Percentiles rank a stretch among this genome's conserved stretches.
phyloP scores from a whole-genome alignment of 1,139 yeast genomes.

The Arxiozyma heterogenica region DNA sequence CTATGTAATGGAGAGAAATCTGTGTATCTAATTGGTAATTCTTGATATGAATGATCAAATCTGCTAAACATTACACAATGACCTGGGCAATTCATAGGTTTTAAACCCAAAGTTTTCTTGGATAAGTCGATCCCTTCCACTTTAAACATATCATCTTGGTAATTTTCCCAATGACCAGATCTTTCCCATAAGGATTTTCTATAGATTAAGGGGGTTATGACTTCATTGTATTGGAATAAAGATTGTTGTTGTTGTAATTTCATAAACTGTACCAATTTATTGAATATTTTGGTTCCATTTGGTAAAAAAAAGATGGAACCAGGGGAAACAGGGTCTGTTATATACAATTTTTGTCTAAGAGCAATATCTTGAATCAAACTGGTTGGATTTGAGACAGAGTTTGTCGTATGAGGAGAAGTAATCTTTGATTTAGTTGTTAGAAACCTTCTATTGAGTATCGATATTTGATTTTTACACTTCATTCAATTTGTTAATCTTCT shows the following conservation, averaged over 20 bases:
- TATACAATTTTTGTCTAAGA: slow-evolving; percentile 56
- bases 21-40: slow-evolving; percentile 79
- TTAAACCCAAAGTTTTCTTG: slow-evolving; percentile 63
- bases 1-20: slow-evolving; percentile 93
- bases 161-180: slow-evolving; percentile 96
- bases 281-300: slow-evolving; percentile 81
- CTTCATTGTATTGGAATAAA: slow-evolving; percentile 83
- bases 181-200: slow-evolving; percentile 79
- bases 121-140: slow-evolving; percentile 43
- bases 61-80: slow-evolving; percentile 82
- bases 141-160: slow-evolving; percentile 87
- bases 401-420: not conserved
- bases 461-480: not conserved
- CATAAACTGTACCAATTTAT: slow-evolving; percentile 71
- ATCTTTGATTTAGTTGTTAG: not conserved
- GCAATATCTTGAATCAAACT: slow-evolving; percentile 20
- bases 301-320: slow-evolving; percentile 87
- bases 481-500: not conserved
- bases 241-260: slow-evolving; percentile 59
- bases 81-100: slow-evolving; percentile 99
- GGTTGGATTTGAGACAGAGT: not conserved
- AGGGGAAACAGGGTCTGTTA: slow-evolving; percentile 72
- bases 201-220: slow-evolving; percentile 84
- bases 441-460: not conserved
- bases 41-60: slow-evolving; percentile 80